phyloP scores from a whole-genome alignment of 192 early-diverging fungal species.

The Thoreauomyces humboldtii region DNA sequence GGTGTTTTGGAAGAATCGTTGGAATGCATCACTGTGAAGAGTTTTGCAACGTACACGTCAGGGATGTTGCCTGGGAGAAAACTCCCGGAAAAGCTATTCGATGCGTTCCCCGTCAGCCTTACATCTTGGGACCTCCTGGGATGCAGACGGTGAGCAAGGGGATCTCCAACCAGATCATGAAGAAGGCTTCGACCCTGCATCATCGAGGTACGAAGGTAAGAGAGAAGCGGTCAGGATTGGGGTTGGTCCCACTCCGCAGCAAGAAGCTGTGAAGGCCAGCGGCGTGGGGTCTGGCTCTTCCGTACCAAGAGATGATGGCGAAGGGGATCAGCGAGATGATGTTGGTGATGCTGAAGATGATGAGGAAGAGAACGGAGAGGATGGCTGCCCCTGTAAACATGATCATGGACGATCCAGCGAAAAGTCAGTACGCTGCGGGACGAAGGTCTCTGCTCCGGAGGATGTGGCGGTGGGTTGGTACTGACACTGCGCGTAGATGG shows the following conservation, averaged over 20 bases:
- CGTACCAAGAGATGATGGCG: conserved; percentile 30
- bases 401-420: neutral
- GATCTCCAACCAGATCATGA: conserved; percentile 43
- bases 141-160: conserved; percentile 36
- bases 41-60: neutral
- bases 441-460: neutral
- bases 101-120: neutral
- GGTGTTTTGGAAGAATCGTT: conserved; percentile 37
- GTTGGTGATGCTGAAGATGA: conserved; percentile 33
- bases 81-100: no score
- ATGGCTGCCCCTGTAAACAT: conserved; percentile 16
- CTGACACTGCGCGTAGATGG: conserved; percentile 37
- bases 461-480: neutral
- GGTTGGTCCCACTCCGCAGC: no score
- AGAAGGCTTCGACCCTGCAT: conserved; percentile 27
- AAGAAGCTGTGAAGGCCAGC: no score
- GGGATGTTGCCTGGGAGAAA: no score
- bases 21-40: conserved; percentile 20
- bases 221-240: no score
- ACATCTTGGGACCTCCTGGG: conserved; percentile 30
- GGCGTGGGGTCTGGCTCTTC: no score
- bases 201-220: no score
- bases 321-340: conserved; percentile 25
- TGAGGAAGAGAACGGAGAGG: conserved; percentile 30
- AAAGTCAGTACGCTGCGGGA: neutral